A percentile compares a stretch with the other conserved stretches of the same genome.
These are phyloP conservation scores for Candida silvicultrix DNA, from an alignment of 805 yeast genomes.

Conservation along the genomic window DNA sequence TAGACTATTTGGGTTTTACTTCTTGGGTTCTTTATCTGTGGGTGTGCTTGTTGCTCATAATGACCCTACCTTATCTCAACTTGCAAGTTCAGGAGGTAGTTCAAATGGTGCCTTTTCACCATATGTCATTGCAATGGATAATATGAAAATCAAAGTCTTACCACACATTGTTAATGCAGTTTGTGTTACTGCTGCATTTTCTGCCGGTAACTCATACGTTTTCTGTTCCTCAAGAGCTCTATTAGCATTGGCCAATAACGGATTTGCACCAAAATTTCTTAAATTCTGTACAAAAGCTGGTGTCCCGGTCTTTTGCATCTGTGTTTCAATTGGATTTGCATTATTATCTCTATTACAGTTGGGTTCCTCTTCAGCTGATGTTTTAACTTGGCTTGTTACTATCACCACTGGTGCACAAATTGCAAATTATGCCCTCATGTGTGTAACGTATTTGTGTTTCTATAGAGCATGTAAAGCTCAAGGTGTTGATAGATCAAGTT, in stretches of 20 bases:
- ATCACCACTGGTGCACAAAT: slow-evolving; percentile 64
- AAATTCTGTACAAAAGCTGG: too few relatives aligned
- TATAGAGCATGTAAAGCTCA: not conserved
- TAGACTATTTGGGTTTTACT: slow-evolving; percentile 38
- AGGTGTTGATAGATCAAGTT: not conserved
- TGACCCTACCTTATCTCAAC: slow-evolving; percentile 7
- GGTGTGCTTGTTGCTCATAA: too few relatives aligned
- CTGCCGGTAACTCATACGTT: slow-evolving; percentile 50
- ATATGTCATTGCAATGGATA: slow-evolving; percentile 51
- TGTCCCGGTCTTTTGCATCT: slow-evolving; percentile 5
- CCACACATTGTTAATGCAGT: slow-evolving; percentile 47
- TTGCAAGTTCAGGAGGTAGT: slow-evolving; percentile 32
- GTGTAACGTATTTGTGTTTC: slow-evolving; percentile 35
- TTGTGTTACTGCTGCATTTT: slow-evolving; percentile 46
- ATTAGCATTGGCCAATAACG: slow-evolving; percentile 48
- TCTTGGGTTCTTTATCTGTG: too few relatives aligned
- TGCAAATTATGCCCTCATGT: slow-evolving; percentile 49
- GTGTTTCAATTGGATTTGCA: slow-evolving; percentile 49
- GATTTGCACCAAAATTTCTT: slow-evolving; percentile 44
- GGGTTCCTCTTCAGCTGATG: slow-evolving; percentile 50
- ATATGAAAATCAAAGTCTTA: slow-evolving; percentile 43
- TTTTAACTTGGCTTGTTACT: slow-evolving; percentile 65
- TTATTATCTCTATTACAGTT: slow-evolving; percentile 62
- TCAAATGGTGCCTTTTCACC: slow-evolving; percentile 48
- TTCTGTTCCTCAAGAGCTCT: slow-evolving; percentile 56